A percentile compares a stretch with the other conserved stretches of the same genome.
Conservation (phyloP, 1,139 yeast genomes). For the Scheffersomyces illinoinensis region DNA sequence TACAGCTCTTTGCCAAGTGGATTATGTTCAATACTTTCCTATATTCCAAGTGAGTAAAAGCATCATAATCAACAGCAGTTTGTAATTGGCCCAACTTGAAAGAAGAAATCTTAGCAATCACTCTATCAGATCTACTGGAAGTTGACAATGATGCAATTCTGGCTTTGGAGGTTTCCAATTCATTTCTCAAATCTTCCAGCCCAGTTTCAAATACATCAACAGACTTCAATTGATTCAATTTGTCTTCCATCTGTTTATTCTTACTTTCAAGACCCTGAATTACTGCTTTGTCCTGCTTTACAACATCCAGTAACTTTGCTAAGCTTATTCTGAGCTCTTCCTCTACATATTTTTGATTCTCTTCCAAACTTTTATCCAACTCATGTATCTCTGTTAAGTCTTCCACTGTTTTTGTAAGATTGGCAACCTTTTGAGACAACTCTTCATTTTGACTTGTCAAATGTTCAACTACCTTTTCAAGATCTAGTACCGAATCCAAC, state of each 20-base stretch:
- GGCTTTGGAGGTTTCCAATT: not conserved
- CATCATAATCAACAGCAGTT: not conserved
- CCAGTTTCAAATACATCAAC: not conserved
- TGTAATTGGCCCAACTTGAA: not conserved
- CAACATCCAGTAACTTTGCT: slow-evolving; percentile 27
- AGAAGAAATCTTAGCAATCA: not conserved
- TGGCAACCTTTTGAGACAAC: slow-evolving; percentile 37
- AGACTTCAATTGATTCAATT: slow-evolving; percentile 8
- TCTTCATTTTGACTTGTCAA: slow-evolving; percentile 56
- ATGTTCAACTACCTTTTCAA: slow-evolving; percentile 53
- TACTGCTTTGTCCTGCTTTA: slow-evolving; percentile 24
- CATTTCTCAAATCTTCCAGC: not conserved
- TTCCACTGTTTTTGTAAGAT: slow-evolving; percentile 42
- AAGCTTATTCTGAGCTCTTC: slow-evolving; percentile 51
- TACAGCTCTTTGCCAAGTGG: not conserved
- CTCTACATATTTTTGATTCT: slow-evolving; percentile 54
- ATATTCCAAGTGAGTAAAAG: not conserved
- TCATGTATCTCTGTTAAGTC: slow-evolving; percentile 64
- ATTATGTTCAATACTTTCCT: not conserved
- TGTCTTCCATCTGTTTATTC: slow-evolving; percentile 27
- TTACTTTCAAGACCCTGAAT: slow-evolving; percentile 33
- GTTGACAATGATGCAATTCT: not conserved
- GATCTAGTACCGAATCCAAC: slow-evolving; percentile 43
- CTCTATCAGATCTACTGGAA: not conserved
- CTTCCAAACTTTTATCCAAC: slow-evolving; percentile 65